Evolutionary conservation across 345 rosid species (phyloP), one percentile per base, ranked within the genome.

Genomic region (Cochlearia excelsa): DNA sequence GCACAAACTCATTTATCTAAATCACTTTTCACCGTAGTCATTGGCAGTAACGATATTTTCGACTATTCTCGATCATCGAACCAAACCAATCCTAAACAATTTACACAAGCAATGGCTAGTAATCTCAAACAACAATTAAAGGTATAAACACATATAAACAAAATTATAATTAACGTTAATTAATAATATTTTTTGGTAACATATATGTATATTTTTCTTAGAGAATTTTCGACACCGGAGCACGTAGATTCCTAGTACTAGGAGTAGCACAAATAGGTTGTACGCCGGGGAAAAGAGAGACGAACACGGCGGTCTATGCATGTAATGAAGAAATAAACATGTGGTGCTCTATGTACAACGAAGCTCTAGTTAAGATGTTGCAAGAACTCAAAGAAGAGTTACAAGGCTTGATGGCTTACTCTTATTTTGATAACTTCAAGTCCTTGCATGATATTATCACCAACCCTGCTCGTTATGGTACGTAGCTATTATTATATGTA

Each of bases 1-100:
- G 77, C 79, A 37, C 75, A 77, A 43, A 10, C 41, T 3, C 81
- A 65, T 63, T 3, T 80, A 1, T 64, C 87, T 0, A 84, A 77
- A 52, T 85, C 97, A 5, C 66, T 90, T 43, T 82, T 77, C 59
- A 28, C 28, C 16, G 30, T 81, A 30, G 77, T 77, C 7, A 78
- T 79, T 0, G 94, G 95, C 0, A 85, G 89, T 74, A 87, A 90
- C 9, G 91, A 85, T 61, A 44, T 90, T 46, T 75, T 84, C 5
- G 79, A 66, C 38, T 87, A 84, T 51, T 77, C 55, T 30, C 75
- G 74, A 27, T 75, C 80, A 1, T 79, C 1, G 26, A 75, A 41
- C 76, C 51, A 57, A 33, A 52, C 9, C 63, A 71, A 71, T 30
- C 79, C 84, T 16, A 82, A 66, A 30, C 71, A 71, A 35, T 82